Base-by-base conservation (phyloP, 169 alveolate genomes). In the Plasmodium knowlesi region DNA sequence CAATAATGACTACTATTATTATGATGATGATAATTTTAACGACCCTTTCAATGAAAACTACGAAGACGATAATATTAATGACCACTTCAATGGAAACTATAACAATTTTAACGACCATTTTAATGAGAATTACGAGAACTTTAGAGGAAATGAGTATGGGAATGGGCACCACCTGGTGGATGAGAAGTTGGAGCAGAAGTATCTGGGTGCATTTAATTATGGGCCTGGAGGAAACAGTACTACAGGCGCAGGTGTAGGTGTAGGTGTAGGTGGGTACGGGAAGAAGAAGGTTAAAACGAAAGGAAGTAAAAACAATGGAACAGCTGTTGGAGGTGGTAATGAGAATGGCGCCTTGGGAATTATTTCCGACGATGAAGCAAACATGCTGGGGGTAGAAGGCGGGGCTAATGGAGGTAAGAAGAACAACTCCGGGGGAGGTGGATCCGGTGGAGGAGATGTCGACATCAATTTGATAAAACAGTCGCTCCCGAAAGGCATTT, bases 401-500 rank as follows among this genome's bases (percentile, higher is more conserved):
- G 12, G 28, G 53, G 22, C 0, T 0, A 22, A 61, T 25, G 34
- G 37, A 19, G 72, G 86, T 32, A 86, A 74, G 72, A 76, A 74
- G 46, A 86, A 50, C 28, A 22, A 5, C 16, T 28, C 78, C 9
- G 43, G 22, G 22, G 86, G 84, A 6, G 50, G 53, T 8, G 54
- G 82, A 22, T 25, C 72, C 14, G 34, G 71, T 8, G 83, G 50
- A 25, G 34, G 41, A 32, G 61, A 89, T 71, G 34, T 61, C 1
- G 90, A 89, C 73, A 80, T 89, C 3, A 53, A 79, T 80, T 46
- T 81, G 39, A 89, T 89, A 39, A 89, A 89, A 25, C 89, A 81
- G 16, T 78, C 91, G 0, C 73, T 89, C 19, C 94, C 94, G 25
- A 89, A 89, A 22, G 94, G 94, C 19, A 89, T 89, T 30, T 89